These are phyloP conservation scores for Trichoderma citrinoviride DNA, from an alignment of 2,329 filamentous ascomycete species.

Conservation along the genomic window DNA sequence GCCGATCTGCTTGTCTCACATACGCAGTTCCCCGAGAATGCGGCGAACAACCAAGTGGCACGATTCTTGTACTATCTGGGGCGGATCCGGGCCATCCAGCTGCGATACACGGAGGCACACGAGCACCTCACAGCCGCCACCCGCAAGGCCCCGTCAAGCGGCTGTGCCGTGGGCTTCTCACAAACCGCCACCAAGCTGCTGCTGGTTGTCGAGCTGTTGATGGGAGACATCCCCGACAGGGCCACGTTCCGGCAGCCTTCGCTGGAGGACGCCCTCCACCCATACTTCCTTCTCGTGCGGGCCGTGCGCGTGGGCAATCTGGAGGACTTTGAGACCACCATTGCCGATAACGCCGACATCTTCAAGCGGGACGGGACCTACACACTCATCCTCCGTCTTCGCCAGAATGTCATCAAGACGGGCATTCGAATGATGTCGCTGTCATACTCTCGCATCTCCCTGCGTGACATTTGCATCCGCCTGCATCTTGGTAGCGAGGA, in stretches of 20 bases:
- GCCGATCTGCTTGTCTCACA: constrained; percentile 94
- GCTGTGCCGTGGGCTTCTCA: constrained; percentile 88
- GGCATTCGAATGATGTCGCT: constrained; percentile 99
- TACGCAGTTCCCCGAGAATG: constrained; percentile 89
- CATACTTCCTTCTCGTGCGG: constrained; percentile 91
- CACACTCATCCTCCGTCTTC: constrained; percentile 87
- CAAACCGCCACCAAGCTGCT: constrained; percentile 96
- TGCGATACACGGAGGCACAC: constrained; percentile 95
- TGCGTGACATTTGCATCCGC: constrained; percentile 95
- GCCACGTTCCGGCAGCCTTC: constrained; percentile 87
- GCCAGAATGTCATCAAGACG: constrained; percentile 99
- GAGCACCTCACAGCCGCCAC: constrained; percentile 91
- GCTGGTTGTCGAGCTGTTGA: constrained; percentile 91
- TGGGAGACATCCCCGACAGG: constrained; percentile 97
- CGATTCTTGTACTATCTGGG: constrained; percentile 97
- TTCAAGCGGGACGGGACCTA: constrained; percentile 96
- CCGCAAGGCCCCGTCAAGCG: constrained; percentile 87
- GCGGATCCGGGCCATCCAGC: constrained; percentile 91
- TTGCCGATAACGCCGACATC: constrained; percentile 74
- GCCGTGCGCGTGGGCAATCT: constrained; percentile 95
- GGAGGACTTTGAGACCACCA: constrained; percentile 85
- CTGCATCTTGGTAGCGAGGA: constrained; percentile 92
- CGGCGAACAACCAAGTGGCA: constrained; percentile 96
- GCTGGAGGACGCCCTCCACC: constrained; percentile 82
- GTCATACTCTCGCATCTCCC: constrained; percentile 94